Base-by-base conservation (phyloP, 2,329 filamentous ascomycete genomes). In the Fusarium sambucinum region DNA sequence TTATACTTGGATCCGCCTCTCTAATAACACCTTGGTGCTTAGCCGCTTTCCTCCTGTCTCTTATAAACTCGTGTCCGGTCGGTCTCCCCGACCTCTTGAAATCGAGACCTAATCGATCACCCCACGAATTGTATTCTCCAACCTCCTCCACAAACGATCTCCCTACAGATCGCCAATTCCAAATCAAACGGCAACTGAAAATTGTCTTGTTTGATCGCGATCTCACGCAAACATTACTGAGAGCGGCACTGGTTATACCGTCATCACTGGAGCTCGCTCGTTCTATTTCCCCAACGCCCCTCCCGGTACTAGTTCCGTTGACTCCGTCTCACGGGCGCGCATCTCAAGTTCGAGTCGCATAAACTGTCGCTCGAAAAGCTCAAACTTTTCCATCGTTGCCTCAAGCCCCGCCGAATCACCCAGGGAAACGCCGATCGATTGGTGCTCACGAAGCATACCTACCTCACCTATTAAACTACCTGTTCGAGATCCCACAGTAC, bases 41-140 rank as follows among this genome's bases (percentile, higher is more conserved):
- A 51, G 50, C 62, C 50, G 55, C 40, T 52, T 23, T 54, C 47
- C 55, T 50, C 53, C 41, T 53, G 50, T 37, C 55, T 40, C 66
- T 55, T 66, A 56, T 45, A 55, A 63, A 56, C 48, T 56, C 50
- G 57, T 58, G 56, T 69, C 51, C 60, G 66, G 37, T 62, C 63
- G 67, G 67, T 70, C 60, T 61, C 68, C 60, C 70, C 64, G 67
- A 69, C 68, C 66, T 71, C 68, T 63, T 59, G 58, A 57, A 65
- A 58, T 54, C 53, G 25, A 59, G 55, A 69, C 55, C 29, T 59
- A 52, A 56, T 67, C 66, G 51, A 56, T 67, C 66, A 73, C 63
- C 64, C 61, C 71, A 72, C 71, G 70, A 50, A 64, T 58, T 52
- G 45, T 59, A 57, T 60, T 42, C 50, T 68, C 63, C 66, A 73